phyloP scores from a whole-genome alignment of 768 basidiomycete genomes.

The Amanita rubescens region DNA sequence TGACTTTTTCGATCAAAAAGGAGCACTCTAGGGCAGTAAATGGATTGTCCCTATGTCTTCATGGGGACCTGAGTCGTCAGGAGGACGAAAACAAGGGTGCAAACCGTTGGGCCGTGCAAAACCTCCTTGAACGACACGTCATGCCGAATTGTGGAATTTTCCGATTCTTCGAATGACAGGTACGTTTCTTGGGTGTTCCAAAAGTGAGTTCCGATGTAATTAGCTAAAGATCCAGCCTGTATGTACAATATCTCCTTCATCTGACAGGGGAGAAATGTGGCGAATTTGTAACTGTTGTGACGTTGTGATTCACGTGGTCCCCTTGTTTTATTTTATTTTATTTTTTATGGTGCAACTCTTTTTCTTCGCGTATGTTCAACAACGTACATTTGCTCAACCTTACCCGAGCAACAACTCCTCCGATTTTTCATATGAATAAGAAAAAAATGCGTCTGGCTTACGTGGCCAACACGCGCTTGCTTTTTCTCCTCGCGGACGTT shows the following conservation, averaged over 20 bases:
- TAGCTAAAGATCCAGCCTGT: slow-evolving; percentile 62
- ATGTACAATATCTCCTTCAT: slow-evolving; percentile 80
- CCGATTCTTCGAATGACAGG: slow-evolving; percentile 40
- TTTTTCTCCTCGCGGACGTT: background rate
- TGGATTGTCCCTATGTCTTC: slow-evolving; percentile 33
- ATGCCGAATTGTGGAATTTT: slow-evolving; percentile 38
- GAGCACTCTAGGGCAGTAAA: slow-evolving; percentile 56
- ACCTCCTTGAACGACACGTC: slow-evolving; percentile 65
- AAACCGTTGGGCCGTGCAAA: slow-evolving; percentile 31
- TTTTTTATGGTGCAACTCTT: too few species aligned
- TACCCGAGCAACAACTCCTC: background rate
- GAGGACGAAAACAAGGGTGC: background rate
- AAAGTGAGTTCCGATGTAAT: slow-evolving; percentile 69
- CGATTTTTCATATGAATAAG: too few species aligned
- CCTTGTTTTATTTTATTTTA: background rate
- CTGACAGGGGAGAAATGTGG: background rate
- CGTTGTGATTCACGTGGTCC: slow-evolving; percentile 1
- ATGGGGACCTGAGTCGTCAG: background rate
- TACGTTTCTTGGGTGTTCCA: slow-evolving; percentile 80
- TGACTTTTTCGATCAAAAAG: slow-evolving; percentile 63
- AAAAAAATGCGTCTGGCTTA: too few species aligned
- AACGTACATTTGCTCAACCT: too few species aligned
- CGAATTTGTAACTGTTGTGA: background rate
- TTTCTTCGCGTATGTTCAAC: too few species aligned
- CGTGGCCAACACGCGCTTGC: background rate